A percentile compares a stretch with the other conserved stretches of the same genome.
Evolutionary conservation across 257 asterid genomes (phyloP).

Genomic region (Przewalskia tangutica): DNA sequence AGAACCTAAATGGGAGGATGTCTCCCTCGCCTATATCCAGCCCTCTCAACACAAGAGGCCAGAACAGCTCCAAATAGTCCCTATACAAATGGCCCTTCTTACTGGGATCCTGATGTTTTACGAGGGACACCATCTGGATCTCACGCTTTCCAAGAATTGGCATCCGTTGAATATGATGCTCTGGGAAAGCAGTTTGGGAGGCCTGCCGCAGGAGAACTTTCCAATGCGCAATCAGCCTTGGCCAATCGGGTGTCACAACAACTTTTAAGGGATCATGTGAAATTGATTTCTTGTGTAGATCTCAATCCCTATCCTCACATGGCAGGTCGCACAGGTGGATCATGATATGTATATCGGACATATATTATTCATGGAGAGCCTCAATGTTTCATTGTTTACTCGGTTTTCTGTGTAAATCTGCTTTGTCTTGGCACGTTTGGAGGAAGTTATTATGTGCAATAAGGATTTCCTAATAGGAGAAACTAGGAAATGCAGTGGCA

Average conservation of each 20-base stretch:
- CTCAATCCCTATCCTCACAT: conserved; percentile 37
- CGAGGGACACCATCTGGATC: conserved; percentile 51
- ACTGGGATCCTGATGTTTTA: conserved; percentile 74
- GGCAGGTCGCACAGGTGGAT: conserved; percentile 39
- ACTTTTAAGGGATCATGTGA: conserved; percentile 51
- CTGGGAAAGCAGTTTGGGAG: conserved; percentile 50
- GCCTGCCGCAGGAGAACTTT: conserved; percentile 36
- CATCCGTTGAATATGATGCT: conserved; percentile 39
- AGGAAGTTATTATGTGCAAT: conserved; percentile 7
- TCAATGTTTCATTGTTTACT: conserved; percentile 2
- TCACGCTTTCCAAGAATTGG: conserved; percentile 50
- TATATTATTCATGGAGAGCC: conserved; percentile 5
- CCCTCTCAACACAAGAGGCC: conserved; percentile 57
- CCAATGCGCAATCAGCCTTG: conserved; percentile 52
- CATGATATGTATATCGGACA: conserved; percentile 5
- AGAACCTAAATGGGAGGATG: conserved; percentile 68
- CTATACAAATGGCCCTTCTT: conserved; percentile 24
- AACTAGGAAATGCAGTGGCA: background rate
- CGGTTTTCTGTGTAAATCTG: conserved; percentile 11
- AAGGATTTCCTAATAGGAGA: conserved; percentile 5
- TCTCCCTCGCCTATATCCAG: conserved; percentile 93
- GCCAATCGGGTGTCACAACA: conserved; percentile 80
- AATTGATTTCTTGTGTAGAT: conserved; percentile 38
- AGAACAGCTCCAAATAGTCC: conserved; percentile 5
- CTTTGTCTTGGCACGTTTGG: background rate